Evolutionary conservation across 129 eudicot genomes (phyloP).

Genomic region (Tanacetum coccineum): DNA sequence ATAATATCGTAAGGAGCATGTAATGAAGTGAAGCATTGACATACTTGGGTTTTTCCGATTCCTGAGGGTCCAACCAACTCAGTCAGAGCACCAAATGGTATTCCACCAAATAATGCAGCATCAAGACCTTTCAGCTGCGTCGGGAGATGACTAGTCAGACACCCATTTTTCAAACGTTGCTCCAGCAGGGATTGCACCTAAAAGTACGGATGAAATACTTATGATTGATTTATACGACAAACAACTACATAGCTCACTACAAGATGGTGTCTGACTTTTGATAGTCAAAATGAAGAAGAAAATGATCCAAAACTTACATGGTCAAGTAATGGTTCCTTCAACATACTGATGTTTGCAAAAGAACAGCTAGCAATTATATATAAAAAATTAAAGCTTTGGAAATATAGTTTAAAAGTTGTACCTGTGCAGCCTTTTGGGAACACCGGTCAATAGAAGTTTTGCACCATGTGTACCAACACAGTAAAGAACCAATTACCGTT

Average conservation of each 20-base stretch:
- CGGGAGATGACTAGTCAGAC: constrained; percentile 24
- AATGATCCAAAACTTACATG: not conserved
- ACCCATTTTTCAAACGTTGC: constrained; percentile 44
- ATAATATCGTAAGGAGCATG: not conserved
- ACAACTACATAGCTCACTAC: not conserved
- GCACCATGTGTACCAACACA: too few relatives aligned
- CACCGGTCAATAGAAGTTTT: not conserved
- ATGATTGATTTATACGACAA: not conserved
- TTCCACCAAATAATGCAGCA: not conserved
- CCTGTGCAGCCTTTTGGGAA: not conserved
- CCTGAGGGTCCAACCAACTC: constrained; percentile 97
- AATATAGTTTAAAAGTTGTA: not conserved
- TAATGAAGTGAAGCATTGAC: constrained; percentile 4
- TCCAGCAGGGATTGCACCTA: constrained; percentile 70
- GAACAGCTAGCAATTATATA: not conserved
- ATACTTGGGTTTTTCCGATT: constrained; percentile 37
- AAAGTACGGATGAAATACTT: constrained; percentile 25
- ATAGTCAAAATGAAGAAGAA: not conserved
- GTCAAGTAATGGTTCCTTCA: too few relatives aligned
- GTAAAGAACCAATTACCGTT: constrained; percentile 33
- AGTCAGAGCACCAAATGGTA: constrained; percentile 42
- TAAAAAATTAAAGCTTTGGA: not conserved
- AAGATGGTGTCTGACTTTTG: not conserved
- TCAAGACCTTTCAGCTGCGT: not conserved
- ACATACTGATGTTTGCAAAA: too few relatives aligned